Percentiles rank a stretch among this genome's conserved stretches.
Conservation (phyloP, 1,284 basidiomycete genomes). For the Fomes fomentarius region DNA sequence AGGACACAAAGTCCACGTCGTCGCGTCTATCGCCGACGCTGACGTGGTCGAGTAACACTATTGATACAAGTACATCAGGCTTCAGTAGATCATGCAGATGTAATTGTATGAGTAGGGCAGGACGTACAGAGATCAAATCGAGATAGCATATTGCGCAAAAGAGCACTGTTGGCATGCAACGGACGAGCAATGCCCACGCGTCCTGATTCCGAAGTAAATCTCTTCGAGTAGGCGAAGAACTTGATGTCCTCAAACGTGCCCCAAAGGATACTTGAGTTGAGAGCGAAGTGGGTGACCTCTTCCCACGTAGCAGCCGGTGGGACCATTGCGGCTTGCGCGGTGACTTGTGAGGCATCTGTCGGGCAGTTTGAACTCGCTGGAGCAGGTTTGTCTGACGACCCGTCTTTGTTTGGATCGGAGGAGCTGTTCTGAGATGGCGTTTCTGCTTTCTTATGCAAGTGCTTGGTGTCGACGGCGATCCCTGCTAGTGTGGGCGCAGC, state of each 20-base stretch:
- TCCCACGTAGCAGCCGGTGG: not conserved
- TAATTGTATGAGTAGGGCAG: not conserved
- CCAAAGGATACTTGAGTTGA: conserved; percentile 13
- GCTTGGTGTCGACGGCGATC: too few species aligned
- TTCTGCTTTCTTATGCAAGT: too few species aligned
- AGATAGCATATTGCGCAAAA: not conserved
- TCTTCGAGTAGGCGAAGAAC: conserved; percentile 3
- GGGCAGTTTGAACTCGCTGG: too few species aligned
- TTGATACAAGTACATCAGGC: too few species aligned
- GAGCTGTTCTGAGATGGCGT: too few species aligned
- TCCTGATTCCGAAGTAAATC: not conserved
- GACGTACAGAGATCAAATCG: not conserved
- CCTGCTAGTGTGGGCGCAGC: too few species aligned
- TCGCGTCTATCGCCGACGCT: not conserved
- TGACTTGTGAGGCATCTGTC: too few species aligned
- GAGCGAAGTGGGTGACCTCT: conserved; percentile 9
- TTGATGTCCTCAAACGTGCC: conserved; percentile 10
- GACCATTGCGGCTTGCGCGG: too few species aligned
- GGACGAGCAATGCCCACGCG: not conserved
- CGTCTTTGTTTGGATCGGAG: too few species aligned
- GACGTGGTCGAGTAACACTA: not conserved
- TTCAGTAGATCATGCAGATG: too few species aligned
- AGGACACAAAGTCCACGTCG: not conserved
- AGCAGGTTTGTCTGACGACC: too few species aligned
- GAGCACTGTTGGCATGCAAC: conserved; percentile 4